Evolutionary conservation across 139 green algal species (phyloP).

Genomic region (Ettlia oleoabundans): DNA sequence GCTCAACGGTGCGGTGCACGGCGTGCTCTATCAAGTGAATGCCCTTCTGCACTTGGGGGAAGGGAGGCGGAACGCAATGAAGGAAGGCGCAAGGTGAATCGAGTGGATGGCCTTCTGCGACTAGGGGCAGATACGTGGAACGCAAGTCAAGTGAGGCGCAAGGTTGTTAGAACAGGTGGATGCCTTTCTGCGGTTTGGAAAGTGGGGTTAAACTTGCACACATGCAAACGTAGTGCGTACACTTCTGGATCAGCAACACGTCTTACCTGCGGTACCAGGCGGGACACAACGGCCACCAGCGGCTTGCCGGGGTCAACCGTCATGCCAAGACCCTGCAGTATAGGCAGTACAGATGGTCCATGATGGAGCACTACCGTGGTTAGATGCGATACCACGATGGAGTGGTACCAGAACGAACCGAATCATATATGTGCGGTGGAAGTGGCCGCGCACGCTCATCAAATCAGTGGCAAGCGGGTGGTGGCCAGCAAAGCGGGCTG

Average conservation of each 20-base stretch:
- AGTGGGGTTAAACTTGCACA: no score
- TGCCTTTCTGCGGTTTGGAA: no score
- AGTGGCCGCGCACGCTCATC: no score
- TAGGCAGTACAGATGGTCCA: neutral
- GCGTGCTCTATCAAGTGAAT: slow-evolving; percentile 92
- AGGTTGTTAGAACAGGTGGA: no score
- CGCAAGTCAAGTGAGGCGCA: no score
- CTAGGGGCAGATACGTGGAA: neutral
- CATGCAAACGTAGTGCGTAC: neutral
- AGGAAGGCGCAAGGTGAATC: neutral
- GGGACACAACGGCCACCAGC: slow-evolving; percentile 87
- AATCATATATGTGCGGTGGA: neutral
- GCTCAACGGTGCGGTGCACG: slow-evolving; percentile 68
- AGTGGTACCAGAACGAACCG: neutral
- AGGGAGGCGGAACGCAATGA: neutral
- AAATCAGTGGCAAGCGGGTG: no score
- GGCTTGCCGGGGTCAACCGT: slow-evolving; percentile 74
- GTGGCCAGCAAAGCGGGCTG: neutral
- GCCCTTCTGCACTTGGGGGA: slow-evolving; percentile 71
- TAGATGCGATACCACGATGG: no score
- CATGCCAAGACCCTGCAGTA: slow-evolving; percentile 79
- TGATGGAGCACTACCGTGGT: no score
- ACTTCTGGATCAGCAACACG: neutral
- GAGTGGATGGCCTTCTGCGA: neutral
- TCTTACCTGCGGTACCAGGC: slow-evolving; percentile 77